Percentiles rank a stretch among this genome's conserved stretches.
Evolutionary conservation across 805 yeast species (phyloP).

Genomic region (Deakozyma indianensis): DNA sequence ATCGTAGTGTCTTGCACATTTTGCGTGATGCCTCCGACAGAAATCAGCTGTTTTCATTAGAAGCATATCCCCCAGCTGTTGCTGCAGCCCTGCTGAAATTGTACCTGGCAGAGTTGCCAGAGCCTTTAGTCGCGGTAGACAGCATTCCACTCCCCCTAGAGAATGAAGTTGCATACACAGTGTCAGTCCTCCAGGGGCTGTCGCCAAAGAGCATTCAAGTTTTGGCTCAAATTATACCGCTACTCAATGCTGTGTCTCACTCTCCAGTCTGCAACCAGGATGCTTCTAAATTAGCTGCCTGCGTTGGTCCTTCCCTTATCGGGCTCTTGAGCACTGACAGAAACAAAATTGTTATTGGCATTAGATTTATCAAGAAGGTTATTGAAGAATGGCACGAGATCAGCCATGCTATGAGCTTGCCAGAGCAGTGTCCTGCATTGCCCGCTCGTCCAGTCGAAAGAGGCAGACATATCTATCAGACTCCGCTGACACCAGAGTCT

Average conservation of each 20-base stretch:
- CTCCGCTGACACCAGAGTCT: not conserved
- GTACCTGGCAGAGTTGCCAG: slow-evolving; percentile 36
- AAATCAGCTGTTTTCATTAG: slow-evolving; percentile 37
- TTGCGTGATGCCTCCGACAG: slow-evolving; percentile 23
- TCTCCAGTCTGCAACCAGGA: not conserved
- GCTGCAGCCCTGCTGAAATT: slow-evolving; percentile 31
- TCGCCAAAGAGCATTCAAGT: slow-evolving; percentile 1
- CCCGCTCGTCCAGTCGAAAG: slow-evolving; percentile 4
- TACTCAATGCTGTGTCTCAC: slow-evolving; percentile 13
- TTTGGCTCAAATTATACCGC: not conserved
- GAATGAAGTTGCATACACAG: slow-evolving; percentile 34
- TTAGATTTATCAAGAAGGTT: slow-evolving; percentile 38
- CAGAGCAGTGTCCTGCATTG: slow-evolving; percentile 2
- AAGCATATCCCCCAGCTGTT: slow-evolving; percentile 42
- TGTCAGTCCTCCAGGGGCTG: slow-evolving; percentile 19
- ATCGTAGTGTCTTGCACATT: slow-evolving; percentile 7
- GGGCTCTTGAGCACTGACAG: slow-evolving; percentile 35
- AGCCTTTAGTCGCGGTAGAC: slow-evolving; percentile 38
- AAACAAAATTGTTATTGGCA: slow-evolving; percentile 36
- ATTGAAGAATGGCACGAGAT: slow-evolving; percentile 35
- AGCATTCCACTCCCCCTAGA: slow-evolving; percentile 37
- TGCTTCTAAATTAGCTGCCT: slow-evolving; percentile 28
- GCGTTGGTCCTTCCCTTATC: slow-evolving; percentile 40
- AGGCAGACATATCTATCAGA: not conserved
- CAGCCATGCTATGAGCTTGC: not conserved